These are phyloP conservation scores for Volvox africanus DNA, from an alignment of 139 green algal genomes.

Conservation along the genomic window DNA sequence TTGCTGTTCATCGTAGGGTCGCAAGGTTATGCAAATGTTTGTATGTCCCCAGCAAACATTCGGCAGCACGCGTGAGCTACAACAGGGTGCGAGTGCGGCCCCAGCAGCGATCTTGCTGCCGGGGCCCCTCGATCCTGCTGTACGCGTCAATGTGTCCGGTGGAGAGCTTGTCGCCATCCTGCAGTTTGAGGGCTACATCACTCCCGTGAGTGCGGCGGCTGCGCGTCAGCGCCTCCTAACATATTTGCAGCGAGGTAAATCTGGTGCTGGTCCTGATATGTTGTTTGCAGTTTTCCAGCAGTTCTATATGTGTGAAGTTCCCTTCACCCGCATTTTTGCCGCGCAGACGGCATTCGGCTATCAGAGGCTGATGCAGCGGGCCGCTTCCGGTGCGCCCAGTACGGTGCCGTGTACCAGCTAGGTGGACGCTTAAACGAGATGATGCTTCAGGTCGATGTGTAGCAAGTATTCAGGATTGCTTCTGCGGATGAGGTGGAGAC, in stretches of 20 bases:
- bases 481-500: too few species aligned
- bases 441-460: constrained; percentile 62
- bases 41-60: background rate
- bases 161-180: constrained; percentile 74
- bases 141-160: constrained; percentile 61
- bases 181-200: constrained; percentile 76
- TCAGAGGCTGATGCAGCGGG: constrained; percentile 58
- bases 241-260: constrained; percentile 53
- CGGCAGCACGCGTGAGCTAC: background rate
- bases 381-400: constrained; percentile 72
- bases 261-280: too few species aligned
- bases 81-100: background rate
- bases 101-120: constrained; percentile 37
- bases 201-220: constrained; percentile 56
- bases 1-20: constrained; percentile 23
- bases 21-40: constrained; percentile 64
- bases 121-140: background rate
- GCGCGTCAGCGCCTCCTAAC: constrained; percentile 52
- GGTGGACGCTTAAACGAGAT: constrained; percentile 73
- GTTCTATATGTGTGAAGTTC: too few species aligned
- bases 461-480: too few species aligned
- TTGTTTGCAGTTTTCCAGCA: too few species aligned
- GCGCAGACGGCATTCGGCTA: constrained; percentile 64
- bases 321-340: too few species aligned
- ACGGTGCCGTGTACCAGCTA: constrained; percentile 73